These are phyloP conservation scores for Trichoderma parareesei DNA, from an alignment of 495 filamentous ascomycete species.

Conservation along the genomic window DNA sequence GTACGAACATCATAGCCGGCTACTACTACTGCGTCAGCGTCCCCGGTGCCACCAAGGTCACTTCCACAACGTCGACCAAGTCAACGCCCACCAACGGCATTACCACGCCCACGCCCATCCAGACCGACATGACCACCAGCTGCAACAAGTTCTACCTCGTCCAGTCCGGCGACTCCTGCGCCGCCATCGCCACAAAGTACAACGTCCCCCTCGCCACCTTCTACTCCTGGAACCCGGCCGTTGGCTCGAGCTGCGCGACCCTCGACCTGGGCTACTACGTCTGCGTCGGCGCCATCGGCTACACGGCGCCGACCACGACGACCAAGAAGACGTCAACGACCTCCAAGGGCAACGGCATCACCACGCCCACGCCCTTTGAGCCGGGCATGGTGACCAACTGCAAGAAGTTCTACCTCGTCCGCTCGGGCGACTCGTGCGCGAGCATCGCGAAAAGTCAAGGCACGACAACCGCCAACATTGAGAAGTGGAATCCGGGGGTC, in stretches of 20 bases:
- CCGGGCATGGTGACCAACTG: neutral
- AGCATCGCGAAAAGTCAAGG: slow-evolving; percentile 24
- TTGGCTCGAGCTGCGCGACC: slow-evolving; percentile 15
- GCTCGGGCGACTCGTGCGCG: slow-evolving; percentile 33
- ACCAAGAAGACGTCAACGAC: slow-evolving; percentile 6
- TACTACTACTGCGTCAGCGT: slow-evolving; percentile 3
- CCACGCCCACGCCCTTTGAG: neutral
- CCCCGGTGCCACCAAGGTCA: neutral
- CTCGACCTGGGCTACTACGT: slow-evolving; percentile 17
- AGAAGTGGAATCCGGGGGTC: slow-evolving; percentile 27
- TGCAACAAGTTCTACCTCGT: slow-evolving; percentile 37
- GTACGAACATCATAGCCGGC: slow-evolving; percentile 4
- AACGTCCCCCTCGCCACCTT: slow-evolving; percentile 24
- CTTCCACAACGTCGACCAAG: slow-evolving; percentile 24
- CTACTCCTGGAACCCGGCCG: slow-evolving; percentile 26
- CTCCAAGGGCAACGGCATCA: slow-evolving; percentile 34
- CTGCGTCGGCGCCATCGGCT: slow-evolving; percentile 15
- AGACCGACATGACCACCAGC: slow-evolving; percentile 26
- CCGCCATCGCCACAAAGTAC: slow-evolving; percentile 23
- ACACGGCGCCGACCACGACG: neutral
- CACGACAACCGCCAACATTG: slow-evolving; percentile 23
- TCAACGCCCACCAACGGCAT: slow-evolving; percentile 11
- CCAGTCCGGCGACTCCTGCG: slow-evolving; percentile 34
- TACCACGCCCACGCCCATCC: slow-evolving; percentile 23
- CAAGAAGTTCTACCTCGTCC: slow-evolving; percentile 23